Percentiles rank a stretch among this genome's conserved stretches.
Conservation (phyloP, 2,329 filamentous ascomycete genomes). For the Trichophaea hybrida region DNA sequence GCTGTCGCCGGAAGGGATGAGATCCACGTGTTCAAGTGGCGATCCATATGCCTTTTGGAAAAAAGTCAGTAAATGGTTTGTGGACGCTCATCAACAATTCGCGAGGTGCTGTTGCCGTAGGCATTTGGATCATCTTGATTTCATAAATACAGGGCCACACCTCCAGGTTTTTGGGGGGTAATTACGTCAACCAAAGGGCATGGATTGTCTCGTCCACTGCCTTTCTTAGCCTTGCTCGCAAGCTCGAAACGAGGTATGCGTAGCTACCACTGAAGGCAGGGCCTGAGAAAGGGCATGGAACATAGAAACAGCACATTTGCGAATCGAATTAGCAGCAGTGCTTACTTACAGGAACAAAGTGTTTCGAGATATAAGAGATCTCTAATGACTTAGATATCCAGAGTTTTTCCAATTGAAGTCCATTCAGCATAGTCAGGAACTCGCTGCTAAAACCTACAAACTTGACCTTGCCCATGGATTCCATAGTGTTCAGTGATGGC, state of each 20-base stretch:
- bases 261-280: too few species aligned
- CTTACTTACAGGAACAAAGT: conserved; percentile 19
- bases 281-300: too few species aligned
- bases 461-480: conserved; percentile 12
- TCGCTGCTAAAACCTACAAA: conserved; percentile 19
- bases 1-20: background rate
- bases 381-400: conserved; percentile 21
- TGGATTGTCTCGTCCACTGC: too few species aligned
- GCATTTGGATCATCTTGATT: too few species aligned
- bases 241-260: too few species aligned
- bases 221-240: too few species aligned
- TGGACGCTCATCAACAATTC: background rate
- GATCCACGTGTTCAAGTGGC: conserved; percentile 20
- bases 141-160: too few species aligned
- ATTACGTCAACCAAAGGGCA: too few species aligned
- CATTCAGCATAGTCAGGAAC: conserved; percentile 16
- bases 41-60: conserved; percentile 17
- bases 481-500: background rate
- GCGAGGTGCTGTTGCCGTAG: too few species aligned
- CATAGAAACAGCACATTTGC: too few species aligned
- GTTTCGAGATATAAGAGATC: conserved; percentile 14
- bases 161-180: too few species aligned
- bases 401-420: conserved; percentile 10
- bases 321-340: too few species aligned
- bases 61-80: background rate